Conservation (phyloP, 805 yeast genomes). For the Candida silvatica region DNA sequence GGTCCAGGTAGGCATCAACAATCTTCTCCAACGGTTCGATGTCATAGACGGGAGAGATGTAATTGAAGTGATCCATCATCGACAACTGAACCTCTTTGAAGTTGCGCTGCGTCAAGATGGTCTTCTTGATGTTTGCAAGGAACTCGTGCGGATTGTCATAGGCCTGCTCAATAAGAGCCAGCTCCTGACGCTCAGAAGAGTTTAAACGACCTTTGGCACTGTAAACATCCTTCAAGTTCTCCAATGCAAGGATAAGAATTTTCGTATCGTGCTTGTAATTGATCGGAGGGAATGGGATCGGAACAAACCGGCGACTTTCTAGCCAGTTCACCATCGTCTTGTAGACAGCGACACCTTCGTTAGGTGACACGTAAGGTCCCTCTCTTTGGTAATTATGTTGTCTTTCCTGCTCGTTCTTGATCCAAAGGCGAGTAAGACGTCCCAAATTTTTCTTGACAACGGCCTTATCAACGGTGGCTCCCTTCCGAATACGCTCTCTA, state of each 20-base stretch:
- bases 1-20: conserved; percentile 93
- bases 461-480: conserved; percentile 91
- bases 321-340: conserved; percentile 89
- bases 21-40: conserved; percentile 91
- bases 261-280: conserved; percentile 92
- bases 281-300: conserved; percentile 90
- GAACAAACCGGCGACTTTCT: conserved; percentile 71
- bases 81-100: conserved; percentile 84
- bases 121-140: conserved; percentile 73
- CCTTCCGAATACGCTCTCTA: conserved; percentile 78
- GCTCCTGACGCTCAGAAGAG: conserved; percentile 83
- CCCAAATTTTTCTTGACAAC: conserved; percentile 92
- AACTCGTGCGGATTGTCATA: conserved; percentile 96
- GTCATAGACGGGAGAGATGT: conserved; percentile 76
- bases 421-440: conserved; percentile 84
- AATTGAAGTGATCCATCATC: conserved; percentile 86
- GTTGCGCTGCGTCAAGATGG: conserved; percentile 77
- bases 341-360: conserved; percentile 82
- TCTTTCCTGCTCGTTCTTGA: conserved; percentile 84
- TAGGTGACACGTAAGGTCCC: conserved; percentile 82
- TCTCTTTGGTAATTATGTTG: conserved; percentile 71
- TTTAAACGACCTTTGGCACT: conserved; percentile 70
- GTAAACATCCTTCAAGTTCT: conserved; percentile 74
- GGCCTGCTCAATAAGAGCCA: conserved; percentile 91
- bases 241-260: conserved; percentile 80